Base-by-base conservation (phyloP, 2,329 filamentous ascomycete genomes). In the Cladosporium sp. region DNA sequence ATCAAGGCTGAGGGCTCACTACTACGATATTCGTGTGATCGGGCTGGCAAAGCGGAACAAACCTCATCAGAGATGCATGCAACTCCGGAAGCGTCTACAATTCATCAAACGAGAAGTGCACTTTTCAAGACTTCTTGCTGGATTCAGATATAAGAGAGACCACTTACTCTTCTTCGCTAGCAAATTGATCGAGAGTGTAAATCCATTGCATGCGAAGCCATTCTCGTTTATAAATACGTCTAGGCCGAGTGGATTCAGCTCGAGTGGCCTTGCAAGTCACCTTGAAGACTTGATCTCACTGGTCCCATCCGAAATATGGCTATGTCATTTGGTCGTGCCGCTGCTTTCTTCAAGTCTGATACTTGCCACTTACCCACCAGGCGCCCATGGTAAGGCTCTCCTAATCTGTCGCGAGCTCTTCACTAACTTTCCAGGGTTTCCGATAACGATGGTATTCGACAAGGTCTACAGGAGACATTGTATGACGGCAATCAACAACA, bases 301-400 rank as follows among this genome's bases (percentile, higher is more conserved):
- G 12, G 50, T 64, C 18, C 63, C 61, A 7, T 60, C 52, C 11
- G 42, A 63, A 36, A 52, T 55, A 15, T 63, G 53, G 57, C 42
- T 61, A 5, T 61, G 50, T 54, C 53, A 60, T 45, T 43, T 64
- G 24, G 38, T 55, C 11, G 47, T 52, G 29, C 61, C 62, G 17
- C 29, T 66, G 12, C 37, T 66, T 19, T 58, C 58, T 9, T 65
- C 58, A 3, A 55, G 61, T 13, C 40, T 65, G 1, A 38, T 62
- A 24, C 50, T 66, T 3, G 52, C 59, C 6, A 58, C 54, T 24
- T 65, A 63, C 44, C 58, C 59, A 20, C 58, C 58, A 18, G 47
- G 52, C 7, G 45, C 58, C 8, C 56, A 65, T 44, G 18, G 58
- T 65, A 56, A 53, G 57, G 47, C 20, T 29, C 13, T 27, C 17